These are phyloP conservation scores for Solanum hybrid DNA, from an alignment of 305 asterid genomes.

Conservation along the genomic window DNA sequence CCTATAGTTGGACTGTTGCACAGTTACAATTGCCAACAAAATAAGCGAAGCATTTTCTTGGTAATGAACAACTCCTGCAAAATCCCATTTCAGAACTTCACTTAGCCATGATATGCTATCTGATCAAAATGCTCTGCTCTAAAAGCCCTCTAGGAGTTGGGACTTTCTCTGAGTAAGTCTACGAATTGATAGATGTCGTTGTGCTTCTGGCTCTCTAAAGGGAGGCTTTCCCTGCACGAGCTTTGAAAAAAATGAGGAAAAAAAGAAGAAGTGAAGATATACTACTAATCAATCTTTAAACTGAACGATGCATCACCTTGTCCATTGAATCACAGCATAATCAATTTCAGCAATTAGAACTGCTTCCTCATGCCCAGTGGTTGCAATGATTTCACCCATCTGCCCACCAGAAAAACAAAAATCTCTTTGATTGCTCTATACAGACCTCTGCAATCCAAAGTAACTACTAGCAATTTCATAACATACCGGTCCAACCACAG, in stretches of 20 bases:
- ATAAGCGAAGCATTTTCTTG: background rate
- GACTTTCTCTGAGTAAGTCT: slow-evolving; percentile 1
- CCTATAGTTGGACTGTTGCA: background rate
- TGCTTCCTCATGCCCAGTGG: slow-evolving; percentile 25
- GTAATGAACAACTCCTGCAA: background rate
- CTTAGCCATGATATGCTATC: background rate
- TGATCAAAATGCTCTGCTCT: background rate
- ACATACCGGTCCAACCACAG: slow-evolving; percentile 35
- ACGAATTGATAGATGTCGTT: slow-evolving; percentile 24
- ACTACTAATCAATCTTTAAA: background rate
- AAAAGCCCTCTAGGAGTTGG: background rate
- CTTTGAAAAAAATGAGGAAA: background rate
- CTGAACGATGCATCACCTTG: slow-evolving; percentile 11
- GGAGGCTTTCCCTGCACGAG: slow-evolving; percentile 21
- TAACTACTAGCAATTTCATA: background rate
- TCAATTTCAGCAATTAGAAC: slow-evolving; percentile 24
- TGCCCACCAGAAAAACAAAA: slow-evolving; percentile 8
- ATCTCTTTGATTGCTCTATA: background rate
- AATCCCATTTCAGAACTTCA: background rate
- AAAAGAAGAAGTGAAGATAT: background rate
- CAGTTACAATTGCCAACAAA: background rate
- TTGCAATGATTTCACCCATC: slow-evolving; percentile 34
- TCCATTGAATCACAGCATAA: slow-evolving; percentile 11
- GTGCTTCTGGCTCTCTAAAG: slow-evolving; percentile 29
- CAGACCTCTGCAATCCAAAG: background rate